These are phyloP conservation scores for Eimeria praecox DNA, from an alignment of 169 alveolate species.

Conservation along the genomic window DNA sequence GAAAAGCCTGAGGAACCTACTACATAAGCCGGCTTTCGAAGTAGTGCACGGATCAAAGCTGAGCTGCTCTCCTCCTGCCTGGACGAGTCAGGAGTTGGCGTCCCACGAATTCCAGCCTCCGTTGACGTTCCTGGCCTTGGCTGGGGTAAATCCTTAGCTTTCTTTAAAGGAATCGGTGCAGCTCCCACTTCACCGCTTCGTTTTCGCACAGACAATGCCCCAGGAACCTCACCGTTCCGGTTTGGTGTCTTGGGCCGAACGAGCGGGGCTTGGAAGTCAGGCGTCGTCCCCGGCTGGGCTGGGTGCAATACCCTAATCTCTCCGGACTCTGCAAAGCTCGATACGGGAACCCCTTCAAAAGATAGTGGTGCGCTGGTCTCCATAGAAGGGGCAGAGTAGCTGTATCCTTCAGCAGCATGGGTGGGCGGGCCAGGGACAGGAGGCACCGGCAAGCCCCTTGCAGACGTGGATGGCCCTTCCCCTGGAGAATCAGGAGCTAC, in stretches of 20 bases:
- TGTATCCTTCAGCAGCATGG: neutral
- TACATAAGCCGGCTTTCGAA: neutral
- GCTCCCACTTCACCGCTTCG: neutral
- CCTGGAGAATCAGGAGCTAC: neutral
- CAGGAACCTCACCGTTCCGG: neutral
- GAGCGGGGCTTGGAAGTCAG: neutral
- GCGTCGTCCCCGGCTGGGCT: neutral
- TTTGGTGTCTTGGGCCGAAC: neutral
- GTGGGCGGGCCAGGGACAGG: neutral
- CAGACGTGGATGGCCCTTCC: constrained; percentile 5
- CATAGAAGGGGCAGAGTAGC: neutral
- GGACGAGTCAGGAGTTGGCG: neutral
- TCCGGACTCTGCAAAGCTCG: neutral
- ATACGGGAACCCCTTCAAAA: no score
- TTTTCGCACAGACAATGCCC: neutral
- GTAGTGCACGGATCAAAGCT: neutral
- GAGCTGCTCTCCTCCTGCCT: neutral
- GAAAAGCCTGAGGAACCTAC: neutral
- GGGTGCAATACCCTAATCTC: neutral
- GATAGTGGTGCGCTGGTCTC: neutral
- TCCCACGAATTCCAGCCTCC: neutral
- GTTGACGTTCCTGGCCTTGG: neutral
- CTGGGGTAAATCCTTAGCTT: neutral
- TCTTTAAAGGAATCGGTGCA: neutral
- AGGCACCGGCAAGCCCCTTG: neutral